phyloP scores from a whole-genome alignment of 768 basidiomycete genomes.

The Lactarius akahatsu region DNA sequence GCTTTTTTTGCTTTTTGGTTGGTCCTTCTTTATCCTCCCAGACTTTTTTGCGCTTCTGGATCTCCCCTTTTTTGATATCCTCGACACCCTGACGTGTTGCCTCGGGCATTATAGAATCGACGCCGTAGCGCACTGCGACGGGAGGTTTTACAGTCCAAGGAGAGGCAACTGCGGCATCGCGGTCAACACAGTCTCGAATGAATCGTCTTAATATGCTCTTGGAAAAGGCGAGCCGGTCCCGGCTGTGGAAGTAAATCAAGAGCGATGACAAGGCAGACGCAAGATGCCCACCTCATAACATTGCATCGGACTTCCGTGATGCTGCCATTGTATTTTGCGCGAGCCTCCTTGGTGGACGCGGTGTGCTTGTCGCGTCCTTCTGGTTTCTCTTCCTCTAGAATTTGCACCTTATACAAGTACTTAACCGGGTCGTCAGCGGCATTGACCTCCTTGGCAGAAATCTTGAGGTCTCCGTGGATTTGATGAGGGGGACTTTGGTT shows the following conservation, averaged over 20 bases:
- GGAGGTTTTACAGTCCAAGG: slow-evolving; percentile 93
- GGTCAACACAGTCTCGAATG: slow-evolving; percentile 92
- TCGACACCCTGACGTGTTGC: slow-evolving; percentile 78
- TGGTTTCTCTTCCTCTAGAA: slow-evolving; percentile 71
- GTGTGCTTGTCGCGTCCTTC: slow-evolving; percentile 61
- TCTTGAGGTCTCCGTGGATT: slow-evolving; percentile 76
- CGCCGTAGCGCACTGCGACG: slow-evolving; percentile 82
- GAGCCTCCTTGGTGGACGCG: slow-evolving; percentile 51
- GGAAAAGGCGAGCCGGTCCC: slow-evolving; percentile 93
- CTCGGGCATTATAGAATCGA: slow-evolving; percentile 83
- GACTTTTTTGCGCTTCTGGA: slow-evolving; percentile 89
- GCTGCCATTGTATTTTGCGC: slow-evolving; percentile 68
- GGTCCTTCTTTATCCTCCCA: slow-evolving; percentile 89
- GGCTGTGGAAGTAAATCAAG: slow-evolving; percentile 47
- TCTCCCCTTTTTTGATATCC: slow-evolving; percentile 79
- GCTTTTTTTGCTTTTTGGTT: slow-evolving; percentile 77
- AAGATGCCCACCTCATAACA: slow-evolving; percentile 66
- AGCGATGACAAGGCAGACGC: slow-evolving; percentile 9
- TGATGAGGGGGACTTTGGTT: slow-evolving; percentile 57
- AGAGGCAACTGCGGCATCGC: slow-evolving; percentile 87
- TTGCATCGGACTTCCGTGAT: slow-evolving; percentile 80
- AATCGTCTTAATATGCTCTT: slow-evolving; percentile 96
- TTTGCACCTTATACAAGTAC: slow-evolving; percentile 87
- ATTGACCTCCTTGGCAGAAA: slow-evolving; percentile 67
- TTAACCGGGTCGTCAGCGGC: slow-evolving; percentile 72